Base-by-base conservation (phyloP, 1,139 yeast species). In the Sugiyamaella castrensis region DNA sequence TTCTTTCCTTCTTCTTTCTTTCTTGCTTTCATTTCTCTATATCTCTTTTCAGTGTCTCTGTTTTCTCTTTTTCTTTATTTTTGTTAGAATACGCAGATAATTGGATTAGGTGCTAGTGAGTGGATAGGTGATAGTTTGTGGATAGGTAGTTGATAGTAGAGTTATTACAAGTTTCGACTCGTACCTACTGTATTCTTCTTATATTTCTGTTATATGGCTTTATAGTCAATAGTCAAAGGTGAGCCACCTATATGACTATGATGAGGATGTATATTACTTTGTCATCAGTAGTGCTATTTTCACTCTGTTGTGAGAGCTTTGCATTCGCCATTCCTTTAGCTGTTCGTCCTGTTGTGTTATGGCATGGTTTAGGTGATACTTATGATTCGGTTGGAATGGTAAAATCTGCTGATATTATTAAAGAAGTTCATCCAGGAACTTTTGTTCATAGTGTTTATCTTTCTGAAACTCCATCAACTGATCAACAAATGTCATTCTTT, bases 311-410 rank as follows among this genome's bases (percentile, higher is more conserved):
- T 31, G 6, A 31, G 13, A 31, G 5, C 6, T n/a, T 13, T 31
- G 12, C 6, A 5, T n/a, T 31, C 6, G 34, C 41, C 12, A 37
- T 37, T n/a, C 42, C 42, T 8, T 26, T 43, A 1, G 37, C 47
- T 1, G 28, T 43, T 37, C 54, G 62, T 12, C 89, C 91, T 0
- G 75, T 86, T 2, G 87, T 87, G 2, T 61, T 87, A 37, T 87
- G 95, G 95, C 95, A 87, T 60, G 95, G 95, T 0, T 73, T 87
- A 59, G 94, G 95, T 0, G 95, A 87, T 63, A 73, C 78, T 15
- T 86, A 81, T 61, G 78, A 84, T 60, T 80, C 89, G 0, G 66
- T 76, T 0, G 81, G 85, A 0, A 80, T 85, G 71, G 68, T 66
- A 35, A 64, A 72, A n/a, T 76, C 77, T 2, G 66, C 69, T 4